Conservation (phyloP, 495 filamentous ascomycete species). For the Aspergillus conjunctus region DNA sequence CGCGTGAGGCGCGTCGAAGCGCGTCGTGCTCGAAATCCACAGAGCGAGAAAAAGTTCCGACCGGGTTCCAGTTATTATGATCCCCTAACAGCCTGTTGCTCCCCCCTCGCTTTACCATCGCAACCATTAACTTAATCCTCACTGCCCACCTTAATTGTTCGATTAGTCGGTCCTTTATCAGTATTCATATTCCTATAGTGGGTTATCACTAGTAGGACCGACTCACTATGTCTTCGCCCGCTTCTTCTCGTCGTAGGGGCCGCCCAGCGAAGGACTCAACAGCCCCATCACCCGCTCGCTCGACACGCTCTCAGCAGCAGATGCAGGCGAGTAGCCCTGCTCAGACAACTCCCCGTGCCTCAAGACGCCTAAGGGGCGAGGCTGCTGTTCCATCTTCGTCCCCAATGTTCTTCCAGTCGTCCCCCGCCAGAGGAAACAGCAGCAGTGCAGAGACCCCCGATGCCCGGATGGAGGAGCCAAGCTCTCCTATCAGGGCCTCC, state of each 20-base stretch:
- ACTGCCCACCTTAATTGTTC: conserved; percentile 10
- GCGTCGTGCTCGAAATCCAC: conserved; percentile 30
- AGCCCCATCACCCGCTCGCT: conserved; percentile 45
- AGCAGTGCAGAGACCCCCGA: conserved; percentile 58
- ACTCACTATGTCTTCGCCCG: conserved; percentile 52
- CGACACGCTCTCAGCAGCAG: conserved; percentile 41
- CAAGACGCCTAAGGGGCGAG: conserved; percentile 43
- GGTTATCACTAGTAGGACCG: conserved; percentile 15
- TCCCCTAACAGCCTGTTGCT: not conserved
- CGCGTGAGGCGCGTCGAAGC: conserved; percentile 38
- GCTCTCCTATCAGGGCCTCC: conserved; percentile 66
- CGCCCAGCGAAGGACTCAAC: conserved; percentile 45
- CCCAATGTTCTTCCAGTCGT: conserved; percentile 81
- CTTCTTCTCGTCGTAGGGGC: conserved; percentile 43
- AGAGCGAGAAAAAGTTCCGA: conserved; percentile 16
- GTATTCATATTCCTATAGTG: not conserved
- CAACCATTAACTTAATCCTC: conserved; percentile 18
- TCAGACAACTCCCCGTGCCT: conserved; percentile 50
- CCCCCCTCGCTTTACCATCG: conserved; percentile 8
- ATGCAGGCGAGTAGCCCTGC: conserved; percentile 42
- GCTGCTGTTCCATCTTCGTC: conserved; percentile 63
- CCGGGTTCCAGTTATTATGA: conserved; percentile 11
- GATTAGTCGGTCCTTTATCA: conserved; percentile 17
- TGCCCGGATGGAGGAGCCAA: conserved; percentile 56
- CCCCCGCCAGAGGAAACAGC: conserved; percentile 61